Percentiles rank a stretch among this genome's conserved stretches.
phyloP scores from a whole-genome alignment of 306 rosid species.

The Rubus parviflorus region DNA sequence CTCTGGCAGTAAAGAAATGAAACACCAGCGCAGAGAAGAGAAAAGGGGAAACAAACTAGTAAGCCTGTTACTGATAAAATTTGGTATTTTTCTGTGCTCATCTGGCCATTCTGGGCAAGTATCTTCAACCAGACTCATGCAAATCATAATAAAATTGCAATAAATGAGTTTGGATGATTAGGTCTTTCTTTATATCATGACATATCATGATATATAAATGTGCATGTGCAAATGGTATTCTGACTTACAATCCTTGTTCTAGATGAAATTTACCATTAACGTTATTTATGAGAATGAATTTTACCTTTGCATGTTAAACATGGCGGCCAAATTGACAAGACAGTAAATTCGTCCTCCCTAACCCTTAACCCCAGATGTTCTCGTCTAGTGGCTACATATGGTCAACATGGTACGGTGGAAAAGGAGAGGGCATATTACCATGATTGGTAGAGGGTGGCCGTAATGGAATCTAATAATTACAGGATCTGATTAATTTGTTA shows the following conservation, averaged over 20 bases:
- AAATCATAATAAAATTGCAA: not conserved
- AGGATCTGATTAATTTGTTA: constrained; percentile 4
- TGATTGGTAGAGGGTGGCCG: not conserved
- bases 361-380: not conserved
- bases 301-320: not conserved
- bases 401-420: constrained; percentile 1
- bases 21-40: not conserved
- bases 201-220: too few relatives aligned
- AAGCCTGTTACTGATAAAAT: not conserved
- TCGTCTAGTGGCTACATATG: not conserved
- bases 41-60: not conserved
- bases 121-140: not conserved
- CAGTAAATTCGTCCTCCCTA: not conserved
- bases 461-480: constrained; percentile 24
- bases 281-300: not conserved
- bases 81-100: not conserved
- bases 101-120: not conserved
- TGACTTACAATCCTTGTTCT: not conserved
- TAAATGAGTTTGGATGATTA: not conserved
- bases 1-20: not conserved
- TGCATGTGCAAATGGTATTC: not conserved
- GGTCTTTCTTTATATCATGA: not conserved
- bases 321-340: too few relatives aligned
- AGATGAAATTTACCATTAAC: not conserved
- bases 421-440: not conserved